Conservation (phyloP, 257 asterid species). For the Capsicum baccatum region DNA sequence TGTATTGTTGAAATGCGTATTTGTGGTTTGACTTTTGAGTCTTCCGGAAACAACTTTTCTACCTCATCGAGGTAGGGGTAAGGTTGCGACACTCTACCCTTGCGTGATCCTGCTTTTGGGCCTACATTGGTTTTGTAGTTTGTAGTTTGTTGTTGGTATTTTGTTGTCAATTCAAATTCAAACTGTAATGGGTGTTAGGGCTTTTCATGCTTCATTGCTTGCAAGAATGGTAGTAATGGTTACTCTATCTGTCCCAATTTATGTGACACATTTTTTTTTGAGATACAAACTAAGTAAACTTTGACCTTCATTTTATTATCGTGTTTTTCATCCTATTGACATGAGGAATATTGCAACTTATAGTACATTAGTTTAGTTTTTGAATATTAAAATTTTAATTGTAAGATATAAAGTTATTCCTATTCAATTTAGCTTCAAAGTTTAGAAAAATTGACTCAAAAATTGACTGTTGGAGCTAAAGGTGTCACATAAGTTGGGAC, state of each 20-base stretch:
- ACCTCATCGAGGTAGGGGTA: too few relatives aligned
- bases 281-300: not conserved
- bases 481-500: not conserved
- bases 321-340: not conserved
- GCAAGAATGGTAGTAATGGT: not conserved
- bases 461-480: not conserved
- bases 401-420: not conserved
- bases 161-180: too few relatives aligned
- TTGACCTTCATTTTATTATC: not conserved
- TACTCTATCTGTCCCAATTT: not conserved
- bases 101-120: too few relatives aligned
- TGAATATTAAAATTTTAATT: not conserved
- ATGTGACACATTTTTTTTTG: not conserved
- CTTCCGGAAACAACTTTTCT: too few relatives aligned
- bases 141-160: not conserved
- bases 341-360: not conserved
- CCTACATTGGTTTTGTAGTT: too few relatives aligned
- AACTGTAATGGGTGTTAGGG: too few relatives aligned
- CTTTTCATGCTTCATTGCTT: not conserved
- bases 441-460: not conserved
- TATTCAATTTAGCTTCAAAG: not conserved
- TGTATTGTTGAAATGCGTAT: conserved; percentile 23
- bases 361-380: not conserved
- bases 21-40: not conserved
- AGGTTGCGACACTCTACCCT: too few relatives aligned